Evolutionary conservation across 352 stramenopile species (phyloP).

Genomic region (Phytophthora tentaculata): DNA sequence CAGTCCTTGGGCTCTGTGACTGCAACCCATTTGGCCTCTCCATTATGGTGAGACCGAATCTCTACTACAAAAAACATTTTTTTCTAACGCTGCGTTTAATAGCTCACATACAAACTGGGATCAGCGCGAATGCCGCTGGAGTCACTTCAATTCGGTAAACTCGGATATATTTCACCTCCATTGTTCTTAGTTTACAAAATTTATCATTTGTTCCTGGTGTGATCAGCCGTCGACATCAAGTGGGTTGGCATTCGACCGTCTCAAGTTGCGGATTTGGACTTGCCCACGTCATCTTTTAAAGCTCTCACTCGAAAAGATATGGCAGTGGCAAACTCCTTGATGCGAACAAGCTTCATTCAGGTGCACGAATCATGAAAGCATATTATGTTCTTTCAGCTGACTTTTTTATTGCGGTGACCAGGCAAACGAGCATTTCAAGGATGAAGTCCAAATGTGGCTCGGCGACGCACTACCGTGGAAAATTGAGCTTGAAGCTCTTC

Average conservation of each 20-base stretch:
- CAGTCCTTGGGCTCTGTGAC: conserved; percentile 93
- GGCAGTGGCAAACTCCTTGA: conserved; percentile 46
- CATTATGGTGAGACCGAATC: conserved; percentile 75
- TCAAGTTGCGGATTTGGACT: conserved; percentile 54
- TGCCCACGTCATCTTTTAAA: conserved; percentile 67
- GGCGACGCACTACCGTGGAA: conserved; percentile 57
- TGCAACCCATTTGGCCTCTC: conserved; percentile 95
- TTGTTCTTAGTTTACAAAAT: neutral
- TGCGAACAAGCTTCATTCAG: conserved; percentile 66
- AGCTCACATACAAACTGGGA: conserved; percentile 92
- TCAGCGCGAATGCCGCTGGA: conserved; percentile 87
- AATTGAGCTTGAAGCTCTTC: conserved; percentile 83
- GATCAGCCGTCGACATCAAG: conserved; percentile 77
- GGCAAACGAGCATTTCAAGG: conserved; percentile 55
- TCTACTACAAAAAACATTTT: neutral
- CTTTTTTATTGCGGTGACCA: conserved; percentile 26
- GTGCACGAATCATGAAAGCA: conserved; percentile 27
- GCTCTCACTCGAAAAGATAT: conserved; percentile 62
- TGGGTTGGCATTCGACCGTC: conserved; percentile 94
- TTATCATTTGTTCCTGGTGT: neutral
- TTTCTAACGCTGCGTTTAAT: conserved; percentile 4
- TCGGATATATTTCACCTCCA: neutral
- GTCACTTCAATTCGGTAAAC: conserved; percentile 59
- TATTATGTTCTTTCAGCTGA: conserved; percentile 2
- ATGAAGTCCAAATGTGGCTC: conserved; percentile 68